A percentile compares a stretch with the other conserved stretches of the same genome.
phyloP scores from a whole-genome alignment of 208 protist genomes.

The Trypanosoma platydactyli region DNA sequence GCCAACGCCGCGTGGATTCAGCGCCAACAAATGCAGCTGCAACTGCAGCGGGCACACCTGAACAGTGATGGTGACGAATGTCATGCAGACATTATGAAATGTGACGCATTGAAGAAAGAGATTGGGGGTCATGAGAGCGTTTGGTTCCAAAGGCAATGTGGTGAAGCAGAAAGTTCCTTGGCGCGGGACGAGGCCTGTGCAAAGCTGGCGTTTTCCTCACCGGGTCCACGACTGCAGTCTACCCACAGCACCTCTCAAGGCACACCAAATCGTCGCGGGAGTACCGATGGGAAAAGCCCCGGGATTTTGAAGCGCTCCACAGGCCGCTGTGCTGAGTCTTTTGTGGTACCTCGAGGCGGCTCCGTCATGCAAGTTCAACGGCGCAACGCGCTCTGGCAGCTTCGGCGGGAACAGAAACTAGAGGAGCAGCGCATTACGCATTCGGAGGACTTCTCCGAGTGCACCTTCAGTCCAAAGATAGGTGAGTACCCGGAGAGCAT shows the following conservation, averaged over 20 bases:
- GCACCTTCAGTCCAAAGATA: slow-evolving; percentile 22
- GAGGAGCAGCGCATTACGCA: slow-evolving; percentile 13
- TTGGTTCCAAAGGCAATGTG: too few species aligned
- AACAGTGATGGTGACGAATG: not conserved
- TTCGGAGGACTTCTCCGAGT: slow-evolving; percentile 16
- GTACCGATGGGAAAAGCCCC: not conserved
- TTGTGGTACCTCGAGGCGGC: slow-evolving; percentile 4
- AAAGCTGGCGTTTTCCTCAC: not conserved
- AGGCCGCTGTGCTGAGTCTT: not conserved
- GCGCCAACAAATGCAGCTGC: slow-evolving; percentile 1
- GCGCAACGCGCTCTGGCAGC: slow-evolving; percentile 22
- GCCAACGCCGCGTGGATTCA: slow-evolving; percentile 24
- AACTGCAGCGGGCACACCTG: not conserved
- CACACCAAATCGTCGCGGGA: not conserved
- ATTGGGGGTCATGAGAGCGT: not conserved
- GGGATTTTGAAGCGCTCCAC: not conserved
- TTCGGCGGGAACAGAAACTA: slow-evolving; percentile 19
- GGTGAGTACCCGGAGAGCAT: not conserved
- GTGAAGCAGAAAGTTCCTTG: not conserved
- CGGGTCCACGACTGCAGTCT: slow-evolving; percentile 1
- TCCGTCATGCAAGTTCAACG: slow-evolving; percentile 15
- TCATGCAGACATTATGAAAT: not conserved
- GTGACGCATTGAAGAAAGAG: not conserved
- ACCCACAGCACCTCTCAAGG: not conserved
- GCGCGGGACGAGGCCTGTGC: not conserved